Base-by-base conservation (phyloP, 371 early-diverging fungal species). In the Chytridium lagenaria region DNA sequence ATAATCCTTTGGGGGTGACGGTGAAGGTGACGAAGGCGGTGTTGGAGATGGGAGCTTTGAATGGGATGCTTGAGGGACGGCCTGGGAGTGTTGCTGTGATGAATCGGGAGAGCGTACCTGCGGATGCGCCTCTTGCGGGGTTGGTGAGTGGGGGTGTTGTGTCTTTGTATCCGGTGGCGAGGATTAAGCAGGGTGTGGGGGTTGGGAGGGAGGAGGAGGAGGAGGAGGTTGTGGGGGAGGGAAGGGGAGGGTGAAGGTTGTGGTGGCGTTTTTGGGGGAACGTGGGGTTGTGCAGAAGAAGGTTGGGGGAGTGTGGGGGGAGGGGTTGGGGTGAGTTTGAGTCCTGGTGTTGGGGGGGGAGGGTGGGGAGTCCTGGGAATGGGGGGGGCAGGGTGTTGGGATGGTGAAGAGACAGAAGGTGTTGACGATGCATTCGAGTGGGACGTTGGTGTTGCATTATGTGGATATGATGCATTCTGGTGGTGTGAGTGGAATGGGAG, bases 371-470 rank as follows among this genome's bases (percentile, higher is more conserved):
- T n/a, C n/a, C n/a, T n/a, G n/a, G n/a, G n/a, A n/a, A n/a, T n/a
- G n/a, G n/a, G n/a, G n/a, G n/a, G n/a, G n/a, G n/a, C n/a, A n/a
- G n/a, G n/a, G n/a, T n/a, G n/a, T n/a, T n/a, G n/a, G n/a, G n/a
- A n/a, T n/a, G n/a, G n/a, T n/a, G n/a, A n/a, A n/a, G 7, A 30
- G 61, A 12, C 76, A 76, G 30, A 61, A 76, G 0, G 31, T 80
- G 2, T 38, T 80, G 7, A 71, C 77, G 0, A 50, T 77, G 31
- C 75, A 80, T 34, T 74, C 81, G 31, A n/a, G 49, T 19, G 81
- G 78, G 10, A 68, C 63, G 22, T 36, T 78, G 40, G 73, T 74
- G 64, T 37, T 80, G 22, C 77, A 77, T 70, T 68, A 78, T 70
- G 26, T 80, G 26, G 81, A 80, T 71, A 57, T 80, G 3, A 66